Percentiles rank a stretch among this genome's conserved stretches.
These are phyloP conservation scores for Pythium myriotylum DNA, from an alignment of 352 stramenopile genomes.

Conservation along the genomic window DNA sequence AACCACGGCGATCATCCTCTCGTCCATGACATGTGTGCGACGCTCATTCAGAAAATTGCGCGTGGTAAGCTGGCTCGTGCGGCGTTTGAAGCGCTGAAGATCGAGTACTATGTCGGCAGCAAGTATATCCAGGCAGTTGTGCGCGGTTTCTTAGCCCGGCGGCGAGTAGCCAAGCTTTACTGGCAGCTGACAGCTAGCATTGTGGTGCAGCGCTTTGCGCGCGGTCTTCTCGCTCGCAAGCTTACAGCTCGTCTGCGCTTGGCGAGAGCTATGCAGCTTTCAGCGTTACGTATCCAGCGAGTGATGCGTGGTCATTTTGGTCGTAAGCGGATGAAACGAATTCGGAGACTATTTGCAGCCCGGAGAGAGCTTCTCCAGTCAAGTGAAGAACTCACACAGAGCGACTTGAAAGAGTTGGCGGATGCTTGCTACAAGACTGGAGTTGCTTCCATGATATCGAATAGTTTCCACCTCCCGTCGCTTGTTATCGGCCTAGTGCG, in stretches of 20 bases:
- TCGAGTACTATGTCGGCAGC: constrained; percentile 71
- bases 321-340: constrained; percentile 56
- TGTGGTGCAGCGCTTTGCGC: constrained; percentile 53
- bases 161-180: constrained; percentile 67
- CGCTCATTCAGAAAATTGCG: constrained; percentile 73
- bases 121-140: constrained; percentile 77
- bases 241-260: constrained; percentile 31
- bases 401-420: constrained; percentile 63
- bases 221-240: constrained; percentile 56
- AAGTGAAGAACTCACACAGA: constrained; percentile 30
- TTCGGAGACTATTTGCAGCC: constrained; percentile 45
- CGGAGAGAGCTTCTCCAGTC: constrained; percentile 29
- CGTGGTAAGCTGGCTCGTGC: constrained; percentile 71
- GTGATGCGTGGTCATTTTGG: constrained; percentile 58
- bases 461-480: constrained; percentile 27
- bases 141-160: constrained; percentile 67
- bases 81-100: constrained; percentile 55
- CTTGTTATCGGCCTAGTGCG: constrained; percentile 74
- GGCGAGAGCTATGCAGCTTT: constrained; percentile 23
- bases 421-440: constrained; percentile 57
- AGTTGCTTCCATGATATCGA: constrained; percentile 27
- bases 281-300: constrained; percentile 52
- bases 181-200: constrained; percentile 62
- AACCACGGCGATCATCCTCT: too few species aligned
- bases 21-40: constrained; percentile 74